Evolutionary conservation across 139 green algal species (phyloP).

Genomic region (Picochlorum sp.): DNA sequence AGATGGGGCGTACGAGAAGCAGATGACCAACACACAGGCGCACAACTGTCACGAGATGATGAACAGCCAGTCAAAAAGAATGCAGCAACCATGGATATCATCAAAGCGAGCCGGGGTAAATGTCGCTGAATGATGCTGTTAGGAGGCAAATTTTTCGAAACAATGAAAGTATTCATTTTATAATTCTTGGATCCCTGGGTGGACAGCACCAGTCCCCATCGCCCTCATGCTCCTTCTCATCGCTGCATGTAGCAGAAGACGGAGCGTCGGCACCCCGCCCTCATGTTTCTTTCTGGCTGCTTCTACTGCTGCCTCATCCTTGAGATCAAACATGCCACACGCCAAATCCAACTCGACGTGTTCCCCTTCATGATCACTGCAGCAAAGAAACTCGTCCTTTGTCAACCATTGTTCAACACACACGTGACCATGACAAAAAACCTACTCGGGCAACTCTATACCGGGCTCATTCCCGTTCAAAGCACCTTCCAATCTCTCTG

Average conservation of each 20-base stretch:
- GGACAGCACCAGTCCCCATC: neutral
- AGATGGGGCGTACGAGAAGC: too few species aligned
- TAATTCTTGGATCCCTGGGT: neutral
- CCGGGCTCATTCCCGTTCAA: neutral
- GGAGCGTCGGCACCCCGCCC: neutral
- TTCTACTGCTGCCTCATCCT: conserved; percentile 17
- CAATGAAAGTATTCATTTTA: neutral
- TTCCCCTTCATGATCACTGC: conserved; percentile 4
- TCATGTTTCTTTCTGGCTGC: conserved; percentile 20
- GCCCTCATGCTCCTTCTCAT: neutral
- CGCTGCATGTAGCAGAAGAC: neutral
- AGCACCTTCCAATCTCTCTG: conserved; percentile 8
- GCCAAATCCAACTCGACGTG: conserved; percentile 29
- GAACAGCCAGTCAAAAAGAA: neutral
- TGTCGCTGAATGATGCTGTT: neutral
- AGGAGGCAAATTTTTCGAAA: neutral
- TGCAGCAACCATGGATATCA: neutral
- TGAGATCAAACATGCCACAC: conserved; percentile 35
- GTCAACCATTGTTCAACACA: neutral
- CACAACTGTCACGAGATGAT: too few species aligned
- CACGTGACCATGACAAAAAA: neutral
- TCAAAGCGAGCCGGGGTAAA: neutral
- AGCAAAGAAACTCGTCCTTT: neutral
- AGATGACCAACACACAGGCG: too few species aligned
- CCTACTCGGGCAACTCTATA: neutral